Conservation (phyloP, 2,329 filamentous ascomycete genomes). For the Neonectria sp. region DNA sequence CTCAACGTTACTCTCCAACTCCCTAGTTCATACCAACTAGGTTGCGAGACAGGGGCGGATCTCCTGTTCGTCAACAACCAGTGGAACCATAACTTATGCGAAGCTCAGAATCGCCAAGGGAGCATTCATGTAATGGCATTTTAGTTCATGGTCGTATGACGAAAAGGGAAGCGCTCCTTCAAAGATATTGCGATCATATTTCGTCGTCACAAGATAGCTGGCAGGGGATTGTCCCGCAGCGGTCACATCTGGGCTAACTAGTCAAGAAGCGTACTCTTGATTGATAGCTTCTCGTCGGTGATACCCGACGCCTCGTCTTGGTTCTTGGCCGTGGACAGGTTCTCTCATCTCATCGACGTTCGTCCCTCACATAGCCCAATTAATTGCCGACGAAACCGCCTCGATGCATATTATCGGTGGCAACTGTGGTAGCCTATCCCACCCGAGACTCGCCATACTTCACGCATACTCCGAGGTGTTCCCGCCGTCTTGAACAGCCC, state of each 20-base stretch:
- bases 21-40: slow-evolving; percentile 22
- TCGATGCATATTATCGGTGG: slow-evolving; percentile 44
- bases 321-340: slow-evolving; percentile 3
- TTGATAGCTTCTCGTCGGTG: slow-evolving; percentile 15
- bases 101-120: slow-evolving; percentile 15
- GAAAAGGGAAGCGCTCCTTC: slow-evolving; percentile 22
- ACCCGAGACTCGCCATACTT: slow-evolving; percentile 17
- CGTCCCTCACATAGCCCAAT: slow-evolving; percentile 7
- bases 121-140: slow-evolving; percentile 21
- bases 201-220: slow-evolving; percentile 25
- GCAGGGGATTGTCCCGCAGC: slow-evolving; percentile 13
- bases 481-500: slow-evolving; percentile 33
- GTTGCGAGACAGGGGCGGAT: slow-evolving; percentile 16
- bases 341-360: slow-evolving; percentile 10
- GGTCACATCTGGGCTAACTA: slow-evolving; percentile 20
- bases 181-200: slow-evolving; percentile 19
- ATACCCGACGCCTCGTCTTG: slow-evolving; percentile 4
- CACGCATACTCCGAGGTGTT: slow-evolving; percentile 16
- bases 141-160: slow-evolving; percentile 14
- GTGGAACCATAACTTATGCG: slow-evolving; percentile 18
- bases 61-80: slow-evolving; percentile 12
- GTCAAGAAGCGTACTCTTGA: slow-evolving; percentile 22
- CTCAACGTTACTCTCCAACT: slow-evolving; percentile 27
- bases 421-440: slow-evolving; percentile 37
- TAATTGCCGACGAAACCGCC: slow-evolving; percentile 18